Conservation (phyloP, 2,329 filamentous ascomycete genomes). For the Talaromyces pinophilus region DNA sequence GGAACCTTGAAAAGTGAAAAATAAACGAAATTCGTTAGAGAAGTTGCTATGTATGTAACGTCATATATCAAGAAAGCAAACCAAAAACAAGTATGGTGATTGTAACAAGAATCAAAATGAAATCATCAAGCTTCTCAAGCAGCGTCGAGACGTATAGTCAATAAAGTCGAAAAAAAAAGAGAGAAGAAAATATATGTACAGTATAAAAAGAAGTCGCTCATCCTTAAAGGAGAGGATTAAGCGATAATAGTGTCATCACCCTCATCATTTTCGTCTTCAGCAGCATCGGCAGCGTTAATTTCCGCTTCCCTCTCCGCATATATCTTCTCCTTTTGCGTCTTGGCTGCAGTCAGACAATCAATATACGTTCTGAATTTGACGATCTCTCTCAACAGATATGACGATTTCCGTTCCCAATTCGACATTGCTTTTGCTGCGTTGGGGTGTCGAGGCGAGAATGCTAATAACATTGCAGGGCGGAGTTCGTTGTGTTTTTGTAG, state of each 20-base stretch:
- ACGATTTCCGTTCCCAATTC: conserved; percentile 96
- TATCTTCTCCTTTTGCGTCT: conserved; percentile 69
- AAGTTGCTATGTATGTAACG: background rate
- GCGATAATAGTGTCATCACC: conserved; percentile 8
- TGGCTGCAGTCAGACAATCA: conserved; percentile 74
- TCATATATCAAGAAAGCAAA: background rate
- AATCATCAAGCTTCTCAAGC: background rate
- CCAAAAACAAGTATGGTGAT: background rate
- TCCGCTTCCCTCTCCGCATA: conserved; percentile 46
- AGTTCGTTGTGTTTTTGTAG: conserved; percentile 85
- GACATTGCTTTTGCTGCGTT: conserved; percentile 84
- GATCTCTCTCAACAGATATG: conserved; percentile 87
- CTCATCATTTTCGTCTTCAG: background rate
- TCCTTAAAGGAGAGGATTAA: background rate
- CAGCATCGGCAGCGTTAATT: background rate
- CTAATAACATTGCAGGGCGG: conserved; percentile 80
- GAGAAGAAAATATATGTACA: conserved; percentile 2
- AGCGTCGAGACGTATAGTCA: background rate
- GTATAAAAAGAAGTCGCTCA: background rate
- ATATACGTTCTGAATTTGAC: conserved; percentile 97
- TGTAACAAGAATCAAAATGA: background rate
- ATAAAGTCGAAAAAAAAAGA: background rate
- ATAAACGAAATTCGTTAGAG: background rate
- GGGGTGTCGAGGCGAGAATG: conserved; percentile 79
- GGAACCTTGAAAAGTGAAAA: too few species aligned